Evolutionary conservation across 2,329 filamentous ascomycete genomes (phyloP).

Genomic region (Gremmenia infestans): DNA sequence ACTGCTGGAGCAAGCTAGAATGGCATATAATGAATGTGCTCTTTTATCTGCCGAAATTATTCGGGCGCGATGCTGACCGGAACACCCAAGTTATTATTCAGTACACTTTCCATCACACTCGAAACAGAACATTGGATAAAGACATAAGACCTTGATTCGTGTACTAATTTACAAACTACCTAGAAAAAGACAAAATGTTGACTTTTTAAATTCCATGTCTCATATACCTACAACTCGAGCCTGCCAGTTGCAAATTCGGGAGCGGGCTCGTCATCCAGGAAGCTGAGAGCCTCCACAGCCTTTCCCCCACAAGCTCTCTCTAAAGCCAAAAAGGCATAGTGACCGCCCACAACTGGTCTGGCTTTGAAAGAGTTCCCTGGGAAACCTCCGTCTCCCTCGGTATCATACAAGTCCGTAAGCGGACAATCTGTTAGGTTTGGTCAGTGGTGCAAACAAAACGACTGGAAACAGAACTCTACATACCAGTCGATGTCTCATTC

Average conservation of each 20-base stretch:
- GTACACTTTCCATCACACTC: background rate
- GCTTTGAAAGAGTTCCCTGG: conserved; percentile 74
- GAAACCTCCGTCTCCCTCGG: conserved; percentile 70
- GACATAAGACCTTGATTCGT: too few species aligned
- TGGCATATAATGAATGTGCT: too few species aligned
- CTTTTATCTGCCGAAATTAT: too few species aligned
- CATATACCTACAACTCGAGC: conserved; percentile 18
- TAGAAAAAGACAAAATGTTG: background rate
- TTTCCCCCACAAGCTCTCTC: conserved; percentile 72
- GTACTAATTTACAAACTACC: background rate
- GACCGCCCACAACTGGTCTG: conserved; percentile 75
- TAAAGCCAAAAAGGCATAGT: conserved; percentile 81
- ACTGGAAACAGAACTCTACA: conserved; percentile 15
- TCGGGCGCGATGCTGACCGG: too few species aligned
- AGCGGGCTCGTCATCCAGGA: conserved; percentile 38
- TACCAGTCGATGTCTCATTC: conserved; percentile 70
- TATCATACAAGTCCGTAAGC: conserved; percentile 78
- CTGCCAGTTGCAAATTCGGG: conserved; percentile 7
- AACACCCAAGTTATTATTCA: too few species aligned
- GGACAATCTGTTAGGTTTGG: conserved; percentile 51
- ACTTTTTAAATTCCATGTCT: background rate
- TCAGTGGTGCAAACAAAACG: conserved; percentile 7
- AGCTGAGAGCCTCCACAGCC: conserved; percentile 53
- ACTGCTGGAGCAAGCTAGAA: too few species aligned
- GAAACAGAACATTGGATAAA: background rate